Conservation (phyloP, 352 stramenopile genomes). For the Globisporangium uncinulatum region DNA sequence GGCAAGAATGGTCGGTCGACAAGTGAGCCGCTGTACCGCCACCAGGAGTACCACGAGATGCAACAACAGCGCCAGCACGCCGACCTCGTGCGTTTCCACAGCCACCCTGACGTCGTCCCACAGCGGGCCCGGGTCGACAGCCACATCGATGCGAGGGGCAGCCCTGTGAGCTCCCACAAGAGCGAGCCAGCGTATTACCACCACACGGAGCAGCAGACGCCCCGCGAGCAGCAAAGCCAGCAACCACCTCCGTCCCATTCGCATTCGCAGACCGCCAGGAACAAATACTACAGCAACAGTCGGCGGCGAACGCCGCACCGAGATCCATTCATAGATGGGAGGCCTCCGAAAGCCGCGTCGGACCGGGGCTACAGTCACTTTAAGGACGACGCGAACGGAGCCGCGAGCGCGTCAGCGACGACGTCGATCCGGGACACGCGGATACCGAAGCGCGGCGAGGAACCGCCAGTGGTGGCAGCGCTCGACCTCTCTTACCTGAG, state of each 20-base stretch:
- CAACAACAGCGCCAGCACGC: conserved; percentile 9
- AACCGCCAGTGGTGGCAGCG: background rate
- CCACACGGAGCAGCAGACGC: background rate
- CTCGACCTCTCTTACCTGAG: conserved; percentile 22
- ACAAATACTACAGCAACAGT: background rate
- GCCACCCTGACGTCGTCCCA: conserved; percentile 5
- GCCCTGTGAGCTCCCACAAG: conserved; percentile 1
- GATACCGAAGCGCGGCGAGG: background rate
- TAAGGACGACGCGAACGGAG: background rate
- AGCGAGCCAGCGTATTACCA: conserved; percentile 1
- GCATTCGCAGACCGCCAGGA: background rate
- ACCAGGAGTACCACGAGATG: conserved; percentile 10
- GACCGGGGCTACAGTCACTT: conserved; percentile 9
- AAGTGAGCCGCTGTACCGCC: conserved; percentile 10
- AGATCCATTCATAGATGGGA: conserved; percentile 5
- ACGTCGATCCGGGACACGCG: background rate
- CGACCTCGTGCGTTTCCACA: conserved; percentile 11
- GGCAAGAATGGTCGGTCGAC: conserved; percentile 4
- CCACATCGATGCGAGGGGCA: background rate
- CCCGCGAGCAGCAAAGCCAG: background rate
- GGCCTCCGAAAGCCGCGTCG: conserved; percentile 6
- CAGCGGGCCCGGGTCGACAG: conserved; percentile 5
- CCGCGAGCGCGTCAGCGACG: background rate
- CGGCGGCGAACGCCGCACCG: background rate
- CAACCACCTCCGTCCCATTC: background rate